Evolutionary conservation across 2,329 filamentous ascomycete species (phyloP), one percentile per base, ranked within the genome.

Genomic region (Mollisia scopiformis): DNA sequence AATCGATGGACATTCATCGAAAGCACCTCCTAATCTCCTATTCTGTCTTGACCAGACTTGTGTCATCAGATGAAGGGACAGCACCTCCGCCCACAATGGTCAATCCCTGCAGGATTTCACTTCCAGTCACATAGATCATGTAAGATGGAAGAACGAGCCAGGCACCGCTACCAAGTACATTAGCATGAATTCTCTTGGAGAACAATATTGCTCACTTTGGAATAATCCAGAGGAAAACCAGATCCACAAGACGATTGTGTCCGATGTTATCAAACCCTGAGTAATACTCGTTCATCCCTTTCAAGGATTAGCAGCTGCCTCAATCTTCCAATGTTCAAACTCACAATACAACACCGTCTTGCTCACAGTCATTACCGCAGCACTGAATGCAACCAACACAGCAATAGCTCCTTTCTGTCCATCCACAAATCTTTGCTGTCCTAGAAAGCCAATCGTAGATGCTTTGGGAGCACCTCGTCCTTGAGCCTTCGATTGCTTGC

Each of bases 301-400:
- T 51, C 2, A 16, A 14, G 28, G n/a, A 31, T 66, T 33, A 66
- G 61, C 37, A 53, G 11, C n/a, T n/a, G n/a, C n/a, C n/a, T n/a
- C n/a, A 50, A 23, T 19, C 8, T 14, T 1, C 23, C 19, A 28
- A 6, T 6, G 51, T 13, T 30, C 54, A 65, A 43, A 78, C 82
- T 78, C 67, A 87, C 88, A 85, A 68, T 91, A 91, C 6, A 91
- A 72, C 27, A 87, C 69, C 1, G 88, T 90, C 78, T 91, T 91
- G 70, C 83, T 85, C 21, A 89, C 71, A 2, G 88, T 91, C 80
- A 90, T 85, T 2, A 87, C 75, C 5, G 82, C 82, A 21, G 82
- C 80, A 53, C 80, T 79, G 63, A 86, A 89, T 1, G 80, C 86
- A 55, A 88, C 75, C 50, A 90, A 63, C 30, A 85, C 77, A 19